Percentiles rank a stretch among this genome's conserved stretches.
Evolutionary conservation across 2,329 filamentous ascomycete species (phyloP).

Genomic region (Trichoderma gracile): DNA sequence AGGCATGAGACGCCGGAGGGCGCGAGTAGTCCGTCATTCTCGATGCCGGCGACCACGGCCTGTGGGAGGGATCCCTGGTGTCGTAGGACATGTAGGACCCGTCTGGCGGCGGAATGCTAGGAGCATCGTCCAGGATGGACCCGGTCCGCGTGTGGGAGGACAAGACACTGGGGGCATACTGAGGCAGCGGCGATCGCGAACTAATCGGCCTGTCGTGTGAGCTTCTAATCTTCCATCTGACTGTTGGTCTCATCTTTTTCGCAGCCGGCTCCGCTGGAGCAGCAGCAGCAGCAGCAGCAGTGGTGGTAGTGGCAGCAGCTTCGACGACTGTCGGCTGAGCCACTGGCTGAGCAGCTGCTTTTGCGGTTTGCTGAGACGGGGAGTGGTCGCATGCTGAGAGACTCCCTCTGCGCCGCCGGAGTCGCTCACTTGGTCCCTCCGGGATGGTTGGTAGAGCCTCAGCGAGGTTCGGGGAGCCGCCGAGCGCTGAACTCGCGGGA

Average conservation of each 20-base stretch:
- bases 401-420: constrained; percentile 35
- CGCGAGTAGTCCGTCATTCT: constrained; percentile 63
- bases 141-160: constrained; percentile 47
- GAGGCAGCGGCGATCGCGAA: constrained; percentile 42
- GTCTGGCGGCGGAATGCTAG: constrained; percentile 63
- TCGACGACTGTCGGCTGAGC: not conserved
- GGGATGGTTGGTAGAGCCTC: constrained; percentile 53
- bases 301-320: not conserved
- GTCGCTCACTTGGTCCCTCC: constrained; percentile 47
- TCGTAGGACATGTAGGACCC: constrained; percentile 62
- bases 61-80: constrained; percentile 49
- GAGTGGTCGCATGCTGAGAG: constrained; percentile 14
- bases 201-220: constrained; percentile 48
- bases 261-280: not conserved
- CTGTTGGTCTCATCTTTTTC: constrained; percentile 16
- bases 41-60: constrained; percentile 60
- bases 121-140: constrained; percentile 58
- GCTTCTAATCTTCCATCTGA: constrained; percentile 36
- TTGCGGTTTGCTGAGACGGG: too few species aligned
- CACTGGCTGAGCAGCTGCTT: not conserved
- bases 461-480: constrained; percentile 38
- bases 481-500: constrained; percentile 29
- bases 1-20: constrained; percentile 67
- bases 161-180: constrained; percentile 56
- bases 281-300: not conserved